Conservation (phyloP, 2,329 filamentous ascomycete species). For the Claviceps citrina region DNA sequence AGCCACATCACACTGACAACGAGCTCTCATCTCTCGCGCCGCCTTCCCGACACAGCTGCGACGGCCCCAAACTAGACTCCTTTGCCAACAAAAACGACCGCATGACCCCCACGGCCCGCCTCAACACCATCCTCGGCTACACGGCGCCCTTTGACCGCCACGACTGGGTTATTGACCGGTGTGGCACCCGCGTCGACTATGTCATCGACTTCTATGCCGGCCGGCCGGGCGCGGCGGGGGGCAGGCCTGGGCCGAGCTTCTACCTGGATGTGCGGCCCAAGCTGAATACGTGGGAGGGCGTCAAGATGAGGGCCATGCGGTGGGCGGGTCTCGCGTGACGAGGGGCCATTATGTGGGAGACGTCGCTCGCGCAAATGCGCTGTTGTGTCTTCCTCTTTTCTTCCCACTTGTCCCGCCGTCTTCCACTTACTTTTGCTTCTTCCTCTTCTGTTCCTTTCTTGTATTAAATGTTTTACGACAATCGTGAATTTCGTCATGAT, state of each 20-base stretch:
- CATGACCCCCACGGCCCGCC: slow-evolving; percentile 67
- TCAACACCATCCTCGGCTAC: slow-evolving; percentile 79
- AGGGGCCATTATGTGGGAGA: no score
- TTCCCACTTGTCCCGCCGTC: no score
- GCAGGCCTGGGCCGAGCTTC: slow-evolving; percentile 36
- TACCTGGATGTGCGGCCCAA: slow-evolving; percentile 55
- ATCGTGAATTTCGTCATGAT: neutral
- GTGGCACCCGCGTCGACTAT: slow-evolving; percentile 74
- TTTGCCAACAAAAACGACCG: slow-evolving; percentile 59
- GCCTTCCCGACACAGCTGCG: slow-evolving; percentile 25
- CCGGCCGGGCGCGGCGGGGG: slow-evolving; percentile 23
- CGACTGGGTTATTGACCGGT: slow-evolving; percentile 93
- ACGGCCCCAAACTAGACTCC: slow-evolving; percentile 67
- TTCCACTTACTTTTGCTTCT: no score
- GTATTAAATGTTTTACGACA: neutral
- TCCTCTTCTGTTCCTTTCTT: neutral
- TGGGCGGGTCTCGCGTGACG: slow-evolving; percentile 34
- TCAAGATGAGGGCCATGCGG: slow-evolving; percentile 47
- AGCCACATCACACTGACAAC: no score
- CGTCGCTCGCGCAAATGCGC: no score
- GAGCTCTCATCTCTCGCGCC: no score
- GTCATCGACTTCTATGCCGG: slow-evolving; percentile 97
- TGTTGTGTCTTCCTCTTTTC: neutral
- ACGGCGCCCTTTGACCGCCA: slow-evolving; percentile 85
- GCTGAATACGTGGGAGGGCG: slow-evolving; percentile 50